These are phyloP conservation scores for Lophiotrema nucula DNA, from an alignment of 495 filamentous ascomycete genomes.

Conservation along the genomic window DNA sequence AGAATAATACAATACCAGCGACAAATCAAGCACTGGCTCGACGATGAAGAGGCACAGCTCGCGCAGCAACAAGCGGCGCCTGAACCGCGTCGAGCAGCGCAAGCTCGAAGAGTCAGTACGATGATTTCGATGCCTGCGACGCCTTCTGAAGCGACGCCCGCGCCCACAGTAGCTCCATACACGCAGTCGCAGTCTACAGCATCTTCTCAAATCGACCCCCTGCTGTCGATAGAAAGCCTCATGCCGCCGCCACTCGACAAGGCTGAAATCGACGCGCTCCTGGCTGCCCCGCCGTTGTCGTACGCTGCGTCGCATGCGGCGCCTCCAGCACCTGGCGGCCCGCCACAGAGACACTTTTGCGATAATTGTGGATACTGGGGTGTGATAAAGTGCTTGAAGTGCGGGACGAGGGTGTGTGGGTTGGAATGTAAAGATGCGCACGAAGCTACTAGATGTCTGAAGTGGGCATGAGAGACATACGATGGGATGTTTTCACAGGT, in stretches of 20 bases:
- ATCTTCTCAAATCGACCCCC: neutral
- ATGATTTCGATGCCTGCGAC: slow-evolving; percentile 17
- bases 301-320: slow-evolving; percentile 73
- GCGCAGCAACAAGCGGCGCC: slow-evolving; percentile 9
- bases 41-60: slow-evolving; percentile 34
- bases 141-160: slow-evolving; percentile 25
- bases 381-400: slow-evolving; percentile 77
- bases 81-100: slow-evolving; percentile 2
- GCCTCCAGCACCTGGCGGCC: slow-evolving; percentile 49
- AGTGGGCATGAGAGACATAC: slow-evolving; percentile 30
- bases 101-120: slow-evolving; percentile 3
- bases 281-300: slow-evolving; percentile 70
- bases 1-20: slow-evolving; percentile 28
- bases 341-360: slow-evolving; percentile 69
- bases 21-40: slow-evolving; percentile 31
- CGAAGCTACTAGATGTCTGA: slow-evolving; percentile 70
- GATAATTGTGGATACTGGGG: slow-evolving; percentile 94
- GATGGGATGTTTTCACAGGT: too few species aligned
- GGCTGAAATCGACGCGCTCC: slow-evolving; percentile 61
- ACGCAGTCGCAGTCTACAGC: neutral
- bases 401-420: slow-evolving; percentile 76
- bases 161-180: neutral
- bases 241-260: slow-evolving; percentile 17
- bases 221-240: slow-evolving; percentile 13
- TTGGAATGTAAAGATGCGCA: slow-evolving; percentile 77